Conservation (phyloP, 108 stramenopile species). For the Discostella stelligeroides region DNA sequence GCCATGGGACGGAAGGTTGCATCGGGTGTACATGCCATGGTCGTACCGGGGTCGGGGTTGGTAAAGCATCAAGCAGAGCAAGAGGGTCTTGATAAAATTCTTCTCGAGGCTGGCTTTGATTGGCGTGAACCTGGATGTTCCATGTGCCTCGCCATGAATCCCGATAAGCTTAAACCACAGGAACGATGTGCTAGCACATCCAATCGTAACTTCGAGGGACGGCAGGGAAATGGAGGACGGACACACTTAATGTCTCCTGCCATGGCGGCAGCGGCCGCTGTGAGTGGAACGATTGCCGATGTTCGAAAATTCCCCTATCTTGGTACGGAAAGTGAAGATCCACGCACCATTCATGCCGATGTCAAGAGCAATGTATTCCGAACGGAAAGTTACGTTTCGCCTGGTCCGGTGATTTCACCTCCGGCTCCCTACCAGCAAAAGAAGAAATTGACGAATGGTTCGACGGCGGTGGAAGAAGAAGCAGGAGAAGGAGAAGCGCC, state of each 20-base stretch:
- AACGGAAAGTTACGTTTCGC: slow-evolving; percentile 60
- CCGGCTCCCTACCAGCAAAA: slow-evolving; percentile 70
- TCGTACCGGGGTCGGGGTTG: slow-evolving; percentile 93
- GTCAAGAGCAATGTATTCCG: slow-evolving; percentile 66
- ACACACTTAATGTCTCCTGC: slow-evolving; percentile 93
- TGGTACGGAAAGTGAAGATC: slow-evolving; percentile 67
- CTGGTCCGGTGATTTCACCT: slow-evolving; percentile 79
- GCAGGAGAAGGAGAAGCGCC: too few species aligned
- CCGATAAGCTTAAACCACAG: slow-evolving; percentile 91
- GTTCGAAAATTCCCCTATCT: slow-evolving; percentile 85
- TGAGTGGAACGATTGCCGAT: slow-evolving; percentile 85
- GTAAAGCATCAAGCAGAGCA: slow-evolving; percentile 93
- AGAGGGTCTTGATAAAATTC: slow-evolving; percentile 92
- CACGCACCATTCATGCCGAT: slow-evolving; percentile 44
- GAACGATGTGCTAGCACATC: slow-evolving; percentile 95
- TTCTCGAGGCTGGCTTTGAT: slow-evolving; percentile 92
- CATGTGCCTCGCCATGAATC: slow-evolving; percentile 97
- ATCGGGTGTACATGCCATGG: slow-evolving; percentile 88
- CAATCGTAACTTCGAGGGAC: slow-evolving; percentile 96
- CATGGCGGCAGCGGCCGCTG: slow-evolving; percentile 93
- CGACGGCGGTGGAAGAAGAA: too few species aligned
- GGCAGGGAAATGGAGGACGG: slow-evolving; percentile 92
- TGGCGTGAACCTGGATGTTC: slow-evolving; percentile 95
- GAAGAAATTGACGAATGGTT: neutral
- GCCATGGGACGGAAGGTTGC: slow-evolving; percentile 89